Conservation (phyloP, 2,329 filamentous ascomycete genomes). For the Fonsecaea monophora region DNA sequence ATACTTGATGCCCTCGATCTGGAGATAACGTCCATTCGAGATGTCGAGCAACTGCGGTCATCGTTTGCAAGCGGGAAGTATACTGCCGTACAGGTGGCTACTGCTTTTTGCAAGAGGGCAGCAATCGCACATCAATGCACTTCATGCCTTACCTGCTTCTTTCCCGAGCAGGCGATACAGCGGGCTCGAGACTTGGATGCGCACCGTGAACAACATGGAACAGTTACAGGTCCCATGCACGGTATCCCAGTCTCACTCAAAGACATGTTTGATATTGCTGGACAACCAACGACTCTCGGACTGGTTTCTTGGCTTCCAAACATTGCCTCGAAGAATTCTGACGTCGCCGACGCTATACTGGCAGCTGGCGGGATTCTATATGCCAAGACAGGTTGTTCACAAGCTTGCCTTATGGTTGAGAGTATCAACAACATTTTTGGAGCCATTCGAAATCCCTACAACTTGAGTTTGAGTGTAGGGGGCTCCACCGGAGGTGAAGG, state of each 20-base stretch:
- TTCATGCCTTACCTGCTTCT: slow-evolving; percentile 59
- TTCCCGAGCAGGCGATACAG: slow-evolving; percentile 54
- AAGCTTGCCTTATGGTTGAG: slow-evolving; percentile 56
- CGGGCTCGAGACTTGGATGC: slow-evolving; percentile 43
- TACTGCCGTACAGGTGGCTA: slow-evolving; percentile 51
- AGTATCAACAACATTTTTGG: slow-evolving; percentile 60
- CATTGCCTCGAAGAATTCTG: slow-evolving; percentile 38
- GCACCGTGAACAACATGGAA: slow-evolving; percentile 45
- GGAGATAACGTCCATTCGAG: slow-evolving; percentile 9
- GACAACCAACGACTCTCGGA: slow-evolving; percentile 35
- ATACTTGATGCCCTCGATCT: slow-evolving; percentile 1
- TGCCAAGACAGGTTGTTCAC: slow-evolving; percentile 60
- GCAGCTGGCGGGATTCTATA: slow-evolving; percentile 57
- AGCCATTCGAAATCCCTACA: slow-evolving; percentile 57
- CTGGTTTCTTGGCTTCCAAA: slow-evolving; percentile 47
- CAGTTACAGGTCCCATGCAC: slow-evolving; percentile 64
- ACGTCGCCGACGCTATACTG: slow-evolving; percentile 40
- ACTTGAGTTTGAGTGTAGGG: slow-evolving; percentile 57
- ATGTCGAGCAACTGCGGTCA: neutral
- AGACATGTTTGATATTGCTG: slow-evolving; percentile 55
- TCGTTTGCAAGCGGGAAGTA: slow-evolving; percentile 7
- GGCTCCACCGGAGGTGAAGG: slow-evolving; percentile 61
- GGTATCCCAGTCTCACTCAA: slow-evolving; percentile 64
- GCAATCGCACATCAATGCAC: slow-evolving; percentile 51
- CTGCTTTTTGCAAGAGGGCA: slow-evolving; percentile 43